A percentile compares a stretch with the other conserved stretches of the same genome.
Evolutionary conservation across 768 basidiomycete genomes (phyloP).

Genomic region (Lentinus brumalis): DNA sequence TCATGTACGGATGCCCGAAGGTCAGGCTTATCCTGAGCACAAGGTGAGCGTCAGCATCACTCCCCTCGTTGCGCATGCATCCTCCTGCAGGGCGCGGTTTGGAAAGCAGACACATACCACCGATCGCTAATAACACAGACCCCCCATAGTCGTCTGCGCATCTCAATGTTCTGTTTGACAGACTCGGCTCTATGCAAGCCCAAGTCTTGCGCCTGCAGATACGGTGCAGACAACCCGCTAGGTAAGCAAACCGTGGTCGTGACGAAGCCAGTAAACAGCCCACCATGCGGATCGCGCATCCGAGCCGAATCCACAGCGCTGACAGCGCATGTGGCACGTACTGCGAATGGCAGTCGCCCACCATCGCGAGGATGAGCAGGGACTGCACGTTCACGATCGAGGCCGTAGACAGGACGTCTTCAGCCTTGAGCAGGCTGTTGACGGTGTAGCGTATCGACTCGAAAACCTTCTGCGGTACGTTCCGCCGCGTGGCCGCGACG

Average conservation of each 20-base stretch:
- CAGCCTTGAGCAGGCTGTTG: conserved; percentile 82
- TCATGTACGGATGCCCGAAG: conserved; percentile 94
- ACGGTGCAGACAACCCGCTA: conserved; percentile 12
- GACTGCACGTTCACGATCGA: conserved; percentile 87
- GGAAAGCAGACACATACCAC: conserved; percentile 56
- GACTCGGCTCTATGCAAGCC: conserved; percentile 93
- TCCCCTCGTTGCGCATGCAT: not conserved
- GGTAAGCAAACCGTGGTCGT: conserved; percentile 4
- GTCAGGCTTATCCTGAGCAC: conserved; percentile 76
- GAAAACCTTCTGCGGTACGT: conserved; percentile 84
- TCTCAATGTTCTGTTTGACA: conserved; percentile 80
- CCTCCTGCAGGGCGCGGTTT: not conserved
- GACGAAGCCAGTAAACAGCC: conserved; percentile 31
- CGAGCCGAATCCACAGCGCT: conserved; percentile 82
- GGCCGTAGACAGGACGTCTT: conserved; percentile 89
- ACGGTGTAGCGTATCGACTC: conserved; percentile 87
- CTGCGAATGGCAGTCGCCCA: conserved; percentile 88
- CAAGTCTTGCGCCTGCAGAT: conserved; percentile 85
- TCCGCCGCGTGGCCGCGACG: conserved; percentile 83
- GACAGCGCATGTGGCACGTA: conserved; percentile 85
- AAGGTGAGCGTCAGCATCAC: conserved; percentile 2
- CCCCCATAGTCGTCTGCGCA: conserved; percentile 90
- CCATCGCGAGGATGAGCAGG: conserved; percentile 82
- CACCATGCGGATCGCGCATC: conserved; percentile 92
- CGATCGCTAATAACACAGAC: conserved; percentile 93